These are phyloP conservation scores for Nothopassalora personata DNA, from an alignment of 2,329 filamentous ascomycete genomes.

Conservation along the genomic window DNA sequence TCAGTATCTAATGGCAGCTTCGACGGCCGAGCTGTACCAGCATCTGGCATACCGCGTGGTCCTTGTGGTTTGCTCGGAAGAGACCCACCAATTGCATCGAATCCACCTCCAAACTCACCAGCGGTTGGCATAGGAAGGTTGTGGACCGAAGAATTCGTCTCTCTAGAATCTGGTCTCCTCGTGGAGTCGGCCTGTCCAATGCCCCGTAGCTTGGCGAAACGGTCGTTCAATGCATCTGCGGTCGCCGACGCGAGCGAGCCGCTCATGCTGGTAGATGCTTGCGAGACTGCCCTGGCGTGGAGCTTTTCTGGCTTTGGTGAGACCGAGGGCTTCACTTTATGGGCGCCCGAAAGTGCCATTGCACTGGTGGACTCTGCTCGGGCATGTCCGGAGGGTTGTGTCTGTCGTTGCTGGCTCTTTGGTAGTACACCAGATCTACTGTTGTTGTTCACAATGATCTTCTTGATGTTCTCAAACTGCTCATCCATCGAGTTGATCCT, in stretches of 20 bases:
- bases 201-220: conserved; percentile 27
- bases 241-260: conserved; percentile 29
- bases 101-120: conserved; percentile 31
- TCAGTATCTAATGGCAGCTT: conserved; percentile 47
- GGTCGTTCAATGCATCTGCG: conserved; percentile 41
- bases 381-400: conserved; percentile 1
- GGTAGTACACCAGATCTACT: conserved; percentile 49
- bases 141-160: conserved; percentile 23
- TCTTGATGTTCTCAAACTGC: conserved; percentile 44
- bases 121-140: conserved; percentile 39
- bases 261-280: conserved; percentile 26
- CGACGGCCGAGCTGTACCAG: conserved; percentile 37
- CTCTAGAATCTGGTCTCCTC: conserved; percentile 25
- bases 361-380: conserved; percentile 16
- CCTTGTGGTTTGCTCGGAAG: conserved; percentile 36
- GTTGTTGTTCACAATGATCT: conserved; percentile 49
- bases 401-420: conserved; percentile 6
- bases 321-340: conserved; percentile 26
- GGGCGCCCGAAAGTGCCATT: conserved; percentile 10
- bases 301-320: conserved; percentile 62
- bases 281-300: conserved; percentile 54
- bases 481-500: conserved; percentile 31
- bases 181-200: conserved; percentile 9
- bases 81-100: conserved; percentile 13
- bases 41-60: conserved; percentile 51